Percentiles rank a stretch among this genome's conserved stretches.
phyloP scores from a whole-genome alignment of 1,284 basidiomycete genomes.

The Ceratobasidium sp. region DNA sequence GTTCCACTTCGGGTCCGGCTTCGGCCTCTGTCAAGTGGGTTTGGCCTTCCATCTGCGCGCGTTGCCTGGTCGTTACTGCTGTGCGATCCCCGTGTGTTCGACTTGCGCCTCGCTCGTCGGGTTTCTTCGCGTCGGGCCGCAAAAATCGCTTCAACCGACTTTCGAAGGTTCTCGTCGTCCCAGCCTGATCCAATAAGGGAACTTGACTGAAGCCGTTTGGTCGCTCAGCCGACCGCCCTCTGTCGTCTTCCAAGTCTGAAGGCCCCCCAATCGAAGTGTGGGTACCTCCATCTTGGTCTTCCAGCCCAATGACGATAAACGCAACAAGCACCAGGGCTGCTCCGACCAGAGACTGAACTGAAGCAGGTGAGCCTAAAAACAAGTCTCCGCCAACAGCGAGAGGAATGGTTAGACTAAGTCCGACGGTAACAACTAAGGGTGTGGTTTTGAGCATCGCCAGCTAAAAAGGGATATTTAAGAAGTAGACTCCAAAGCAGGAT shows the following conservation, averaged over 20 bases:
- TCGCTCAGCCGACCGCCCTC: conserved; percentile 28
- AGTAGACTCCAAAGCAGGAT: neutral
- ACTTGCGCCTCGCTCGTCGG: conserved; percentile 1
- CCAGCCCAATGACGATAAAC: conserved; percentile 70
- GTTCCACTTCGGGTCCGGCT: conserved; percentile 31
- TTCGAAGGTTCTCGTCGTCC: conserved; percentile 19
- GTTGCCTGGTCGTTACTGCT: neutral
- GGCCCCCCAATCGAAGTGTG: neutral
- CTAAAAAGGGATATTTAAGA: neutral
- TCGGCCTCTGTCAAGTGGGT: conserved; percentile 19
- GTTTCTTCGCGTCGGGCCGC: neutral
- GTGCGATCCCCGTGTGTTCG: neutral
- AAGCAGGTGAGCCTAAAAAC: conserved; percentile 63
- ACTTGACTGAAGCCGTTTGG: neutral
- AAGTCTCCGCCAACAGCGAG: conserved; percentile 84
- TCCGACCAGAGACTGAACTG: conserved; percentile 65
- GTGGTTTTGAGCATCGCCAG: conserved; percentile 97
- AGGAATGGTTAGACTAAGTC: conserved; percentile 94
- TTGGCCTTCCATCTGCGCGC: neutral
- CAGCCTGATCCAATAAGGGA: conserved; percentile 1
- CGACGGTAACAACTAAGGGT: conserved; percentile 90
- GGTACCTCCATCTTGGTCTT: conserved; percentile 50
- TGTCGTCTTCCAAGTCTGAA: neutral
- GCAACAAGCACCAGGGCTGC: conserved; percentile 70
- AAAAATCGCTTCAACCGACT: conserved; percentile 27